Evolutionary conservation across 148 eudicot species (phyloP), one percentile per base, ranked within the genome.

Genomic region (Pharnaceum exiguum): DNA sequence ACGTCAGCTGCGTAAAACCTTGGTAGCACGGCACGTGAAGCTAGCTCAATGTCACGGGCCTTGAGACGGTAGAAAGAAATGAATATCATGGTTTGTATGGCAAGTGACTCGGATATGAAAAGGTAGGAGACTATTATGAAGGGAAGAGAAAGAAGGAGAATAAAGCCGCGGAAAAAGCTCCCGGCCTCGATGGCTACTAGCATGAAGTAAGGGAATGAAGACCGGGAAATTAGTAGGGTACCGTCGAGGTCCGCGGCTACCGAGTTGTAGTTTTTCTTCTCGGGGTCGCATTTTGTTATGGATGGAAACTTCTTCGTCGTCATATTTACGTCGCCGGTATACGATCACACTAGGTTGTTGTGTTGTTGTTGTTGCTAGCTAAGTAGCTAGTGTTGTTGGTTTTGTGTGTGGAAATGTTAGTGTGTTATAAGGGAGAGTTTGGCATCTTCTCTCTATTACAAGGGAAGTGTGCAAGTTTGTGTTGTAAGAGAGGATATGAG

Each of bases 171-270:
- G 44, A 93, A 48, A 42, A 85, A 55, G 61, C 95, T 83, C 0
- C 99, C 99, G 45, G 99, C 99, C 29, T 93, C 99, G 13, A 93
- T 75, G 5, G 99, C 90, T 5, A 93, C 74, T 12, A 93, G 78
- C 85, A 93, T 79, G 78, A 81, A 93, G 82, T 93, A 93, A 0
- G 99, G 99, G 71, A 93, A 88, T 17, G 99, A 86, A 22, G 83
- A 78, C 10, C 77, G 46, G 21, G 77, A 65, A 24, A 74, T 76
- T 22, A 93, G 69, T n/a, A 93, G 79, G 0, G 99, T 93, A 1
- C 99, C 99, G 62, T 93, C 99, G 43, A 93, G 80, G 54, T 93
- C 99, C 4, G 99, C 99, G 25, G 99, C 99, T 4, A 93, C 70
- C 18, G 95, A 77, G 32, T 56, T 70, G 75, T 68, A 79, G 5